Evolutionary conservation across 257 asterid species (phyloP), one percentile per base, ranked within the genome.

Genomic region (Fraxinus americana): DNA sequence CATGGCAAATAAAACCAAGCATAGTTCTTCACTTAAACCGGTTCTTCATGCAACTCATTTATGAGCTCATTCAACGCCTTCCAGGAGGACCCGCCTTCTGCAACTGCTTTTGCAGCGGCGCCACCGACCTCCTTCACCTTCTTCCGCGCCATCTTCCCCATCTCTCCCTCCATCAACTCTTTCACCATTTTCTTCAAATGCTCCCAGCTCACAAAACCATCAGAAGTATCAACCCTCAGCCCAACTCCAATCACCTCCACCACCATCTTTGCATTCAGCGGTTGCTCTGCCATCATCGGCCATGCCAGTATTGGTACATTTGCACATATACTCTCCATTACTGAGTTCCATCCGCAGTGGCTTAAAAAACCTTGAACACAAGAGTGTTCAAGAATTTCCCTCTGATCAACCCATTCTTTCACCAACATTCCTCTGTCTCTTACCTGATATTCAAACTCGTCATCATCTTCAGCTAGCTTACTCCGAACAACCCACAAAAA

Each of bases 211-310:
- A 87, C 76, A 6, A 83, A 78, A 16, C 88, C 88, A 75, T 81
- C 30, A 12, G 63, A 12, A 0, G 83, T 78, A 74, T 82, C 82
- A 0, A 81, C 82, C 7, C 78, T 75, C 21, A 85, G 9, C 2
- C 86, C 91, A 19, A 85, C 65, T 75, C 79, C 78, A 48, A 85
- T 79, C 71, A 67, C 91, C 45, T 87, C 88, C 82, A 29, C 88
- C 74, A 86, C 88, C 52, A 86, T 72, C 54, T 81, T 77, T 9
- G 85, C 90, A 70, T 87, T 87, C 75, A 87, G 23, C 5, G 81
- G 87, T 36, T 87, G 88, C 66, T 87, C 90, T 66, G 86, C 90
- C 85, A 84, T 80, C 88, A 87, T 84, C 21, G 90, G 88, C 90
- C 88, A 87, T 3, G 90, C 88, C 39, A 84, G 25, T 2, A 87